Percentiles rank a stretch among this genome's conserved stretches.
Conservation (phyloP, 208 protist species). For the Strigomonas oncopelti region DNA sequence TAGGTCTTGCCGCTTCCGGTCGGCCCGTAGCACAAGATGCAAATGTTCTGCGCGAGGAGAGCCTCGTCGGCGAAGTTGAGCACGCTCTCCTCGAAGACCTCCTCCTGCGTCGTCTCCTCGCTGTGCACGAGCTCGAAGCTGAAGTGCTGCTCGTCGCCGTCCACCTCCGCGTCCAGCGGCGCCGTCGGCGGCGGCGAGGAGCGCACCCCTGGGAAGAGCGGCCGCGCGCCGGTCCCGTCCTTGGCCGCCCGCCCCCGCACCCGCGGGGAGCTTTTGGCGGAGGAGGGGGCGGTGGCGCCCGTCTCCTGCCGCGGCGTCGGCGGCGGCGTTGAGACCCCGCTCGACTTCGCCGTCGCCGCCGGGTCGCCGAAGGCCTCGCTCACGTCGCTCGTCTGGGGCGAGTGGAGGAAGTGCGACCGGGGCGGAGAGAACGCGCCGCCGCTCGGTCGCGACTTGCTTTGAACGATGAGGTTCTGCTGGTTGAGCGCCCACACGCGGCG, state of each 20-base stretch:
- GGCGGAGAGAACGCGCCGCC: too few relatives aligned
- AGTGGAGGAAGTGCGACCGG: not conserved
- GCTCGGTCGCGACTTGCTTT: not conserved
- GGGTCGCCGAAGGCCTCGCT: not conserved
- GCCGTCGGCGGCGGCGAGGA: too few relatives aligned
- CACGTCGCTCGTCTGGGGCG: not conserved
- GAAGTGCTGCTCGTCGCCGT: conserved; percentile 67
- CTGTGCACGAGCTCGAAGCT: conserved; percentile 82
- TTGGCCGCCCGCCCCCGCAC: not conserved
- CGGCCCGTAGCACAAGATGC: conserved; percentile 82
- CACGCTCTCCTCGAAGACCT: conserved; percentile 88
- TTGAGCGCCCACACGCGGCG: conserved; percentile 75
- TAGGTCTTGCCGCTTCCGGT: conserved; percentile 89
- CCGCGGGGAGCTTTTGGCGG: conserved; percentile 1
- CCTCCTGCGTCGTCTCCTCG: conserved; percentile 77
- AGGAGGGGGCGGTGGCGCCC: not conserved
- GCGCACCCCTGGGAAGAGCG: too few relatives aligned
- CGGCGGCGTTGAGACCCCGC: not conserved
- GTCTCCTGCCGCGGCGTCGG: not conserved
- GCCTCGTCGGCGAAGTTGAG: conserved; percentile 79
- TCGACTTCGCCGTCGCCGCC: not conserved
- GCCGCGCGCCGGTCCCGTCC: too few relatives aligned
- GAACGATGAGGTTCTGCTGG: conserved; percentile 77
- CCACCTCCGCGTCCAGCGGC: not conserved
- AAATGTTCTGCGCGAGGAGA: conserved; percentile 74